Base-by-base conservation (phyloP, 106 monocot genomes). In the Dendrobium chrysotoxum region DNA sequence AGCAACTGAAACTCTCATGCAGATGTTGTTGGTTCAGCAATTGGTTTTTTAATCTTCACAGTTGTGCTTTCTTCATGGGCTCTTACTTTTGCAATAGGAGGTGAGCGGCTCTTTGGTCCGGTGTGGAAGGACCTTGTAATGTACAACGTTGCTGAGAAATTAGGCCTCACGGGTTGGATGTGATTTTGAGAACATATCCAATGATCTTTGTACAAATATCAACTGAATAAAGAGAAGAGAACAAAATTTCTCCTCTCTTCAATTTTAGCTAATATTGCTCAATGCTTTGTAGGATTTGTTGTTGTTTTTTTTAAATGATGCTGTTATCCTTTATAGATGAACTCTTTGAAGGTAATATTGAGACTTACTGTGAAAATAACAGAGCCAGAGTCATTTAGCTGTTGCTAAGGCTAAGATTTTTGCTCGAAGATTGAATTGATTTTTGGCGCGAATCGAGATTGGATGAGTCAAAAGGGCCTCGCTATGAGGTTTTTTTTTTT, bases 61-160 rank as follows among this genome's bases (percentile, higher is more conserved):
- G 73, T 89, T 31, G 79, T 95, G 76, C 87, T 99, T 5, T 61
- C 81, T 41, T 83, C 89, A 5, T 99, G 99, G 99, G 83, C 88
- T 16, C 74, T 91, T 23, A 93, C 88, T n/a, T 99, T 99, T 85
- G 79, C 86, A 13, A 81, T 95, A 16, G 99, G 95, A 17, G 95
- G 99, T 0, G 91, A 89, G 67, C 77, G 40, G 20, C 84, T 99
- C 12, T 99, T 99, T 74, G 99, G 95, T 0, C 82, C 93, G 7
- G 47, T 12, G 0, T 99, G 99, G 99, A 83, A 86, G 0, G 81
- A 91, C 46, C 85, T 99, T 67, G 91, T 99, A 21, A 88, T 93
- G 91, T 99, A 95, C 85, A 95, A 99, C 72, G 83, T 99, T 75
- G 92, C 93, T 11, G 91, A 95, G 75, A 91, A 89, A 79, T 84